Conservation (phyloP, 257 asterid species). For the Coffea eugenioides region DNA sequence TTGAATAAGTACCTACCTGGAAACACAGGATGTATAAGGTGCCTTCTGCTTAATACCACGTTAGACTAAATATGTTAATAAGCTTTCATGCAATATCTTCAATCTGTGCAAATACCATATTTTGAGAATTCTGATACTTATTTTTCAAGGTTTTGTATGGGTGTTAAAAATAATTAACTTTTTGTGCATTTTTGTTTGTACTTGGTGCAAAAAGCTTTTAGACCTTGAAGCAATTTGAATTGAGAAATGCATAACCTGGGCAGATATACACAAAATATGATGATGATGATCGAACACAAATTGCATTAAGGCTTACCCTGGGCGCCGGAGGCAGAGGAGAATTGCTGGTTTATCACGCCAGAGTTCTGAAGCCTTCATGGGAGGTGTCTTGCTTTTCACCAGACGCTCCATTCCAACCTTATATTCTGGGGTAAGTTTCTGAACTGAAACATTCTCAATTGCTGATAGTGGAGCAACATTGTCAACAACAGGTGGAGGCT, state of each 20-base stretch:
- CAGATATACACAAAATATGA: background rate
- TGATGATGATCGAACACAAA: background rate
- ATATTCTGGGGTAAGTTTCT: slow-evolving; percentile 66
- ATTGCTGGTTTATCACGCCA: slow-evolving; percentile 77
- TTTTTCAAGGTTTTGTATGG: background rate
- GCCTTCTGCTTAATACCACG: background rate
- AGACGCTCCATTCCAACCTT: slow-evolving; percentile 66
- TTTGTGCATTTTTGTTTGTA: background rate
- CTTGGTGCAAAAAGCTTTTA: background rate
- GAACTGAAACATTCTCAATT: slow-evolving; percentile 61
- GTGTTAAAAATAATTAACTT: background rate
- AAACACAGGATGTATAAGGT: background rate
- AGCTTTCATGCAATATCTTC: background rate
- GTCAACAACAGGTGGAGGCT: slow-evolving; percentile 59
- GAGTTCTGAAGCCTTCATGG: slow-evolving; percentile 69
- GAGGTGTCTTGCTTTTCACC: slow-evolving; percentile 63
- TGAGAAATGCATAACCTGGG: background rate
- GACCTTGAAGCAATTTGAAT: background rate
- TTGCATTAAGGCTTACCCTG: slow-evolving; percentile 52
- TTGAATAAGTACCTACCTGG: background rate
- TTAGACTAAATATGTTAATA: background rate
- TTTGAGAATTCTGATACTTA: background rate
- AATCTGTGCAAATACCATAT: background rate
- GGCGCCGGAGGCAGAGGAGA: slow-evolving; percentile 80
- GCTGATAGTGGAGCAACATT: slow-evolving; percentile 65